A percentile compares a stretch with the other conserved stretches of the same genome.
These are phyloP conservation scores for Penicillium sp. DNA, from an alignment of 2,329 filamentous ascomycete genomes.

Conservation along the genomic window DNA sequence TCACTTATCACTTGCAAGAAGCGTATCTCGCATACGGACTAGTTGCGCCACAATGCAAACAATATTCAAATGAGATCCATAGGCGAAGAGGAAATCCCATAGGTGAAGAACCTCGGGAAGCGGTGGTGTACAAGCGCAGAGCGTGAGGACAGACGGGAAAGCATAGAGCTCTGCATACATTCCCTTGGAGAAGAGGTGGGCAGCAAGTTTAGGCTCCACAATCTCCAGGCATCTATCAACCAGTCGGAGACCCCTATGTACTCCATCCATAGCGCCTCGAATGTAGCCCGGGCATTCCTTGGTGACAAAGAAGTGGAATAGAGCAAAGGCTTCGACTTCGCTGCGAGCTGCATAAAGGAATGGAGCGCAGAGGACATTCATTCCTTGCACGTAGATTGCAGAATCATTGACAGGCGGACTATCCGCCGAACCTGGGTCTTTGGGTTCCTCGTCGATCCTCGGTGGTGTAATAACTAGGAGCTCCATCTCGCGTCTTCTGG, in stretches of 20 bases:
- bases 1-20: slow-evolving; percentile 81
- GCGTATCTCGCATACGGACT: slow-evolving; percentile 79
- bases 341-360: slow-evolving; percentile 93
- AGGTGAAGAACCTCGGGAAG: slow-evolving; percentile 87
- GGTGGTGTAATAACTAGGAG: slow-evolving; percentile 39
- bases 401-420: slow-evolving; percentile 57
- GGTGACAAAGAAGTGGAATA: slow-evolving; percentile 85
- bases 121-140: slow-evolving; percentile 94
- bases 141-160: slow-evolving; percentile 89
- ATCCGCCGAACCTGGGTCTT: slow-evolving; percentile 14
- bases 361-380: slow-evolving; percentile 96
- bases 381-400: slow-evolving; percentile 93
- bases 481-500: slow-evolving; percentile 49
- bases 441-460: slow-evolving; percentile 38
- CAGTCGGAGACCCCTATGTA: slow-evolving; percentile 85
- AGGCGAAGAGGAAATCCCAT: slow-evolving; percentile 97
- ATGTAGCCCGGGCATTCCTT: slow-evolving; percentile 91
- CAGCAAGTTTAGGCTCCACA: slow-evolving; percentile 82
- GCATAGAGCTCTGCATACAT: slow-evolving; percentile 94
- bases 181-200: slow-evolving; percentile 80
- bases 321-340: slow-evolving; percentile 90
- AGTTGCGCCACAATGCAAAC: slow-evolving; percentile 95
- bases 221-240: slow-evolving; percentile 91
- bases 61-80: slow-evolving; percentile 91
- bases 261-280: slow-evolving; percentile 92